Conservation (phyloP, 352 stramenopile genomes). For the Phytopythium mirpurense region DNA sequence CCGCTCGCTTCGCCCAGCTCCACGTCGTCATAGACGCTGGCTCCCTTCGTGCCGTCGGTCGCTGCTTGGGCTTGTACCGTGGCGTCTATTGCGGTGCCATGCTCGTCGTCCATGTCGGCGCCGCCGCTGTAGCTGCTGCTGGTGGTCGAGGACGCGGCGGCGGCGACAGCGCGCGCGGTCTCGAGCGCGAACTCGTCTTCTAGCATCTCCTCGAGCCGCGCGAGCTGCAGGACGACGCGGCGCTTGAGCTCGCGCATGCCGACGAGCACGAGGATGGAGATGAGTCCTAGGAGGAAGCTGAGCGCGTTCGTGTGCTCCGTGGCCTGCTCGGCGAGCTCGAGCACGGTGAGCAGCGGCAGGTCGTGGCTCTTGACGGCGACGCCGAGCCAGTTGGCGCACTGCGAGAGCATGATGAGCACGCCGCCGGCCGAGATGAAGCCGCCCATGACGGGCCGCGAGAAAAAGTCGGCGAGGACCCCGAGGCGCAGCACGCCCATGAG, state of each 20-base stretch:
- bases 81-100: background rate
- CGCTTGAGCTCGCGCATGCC: slow-evolving; percentile 40
- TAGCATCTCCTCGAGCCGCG: slow-evolving; percentile 25
- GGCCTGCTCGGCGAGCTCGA: slow-evolving; percentile 50
- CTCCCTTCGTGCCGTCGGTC: background rate
- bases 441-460: slow-evolving; percentile 86
- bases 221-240: slow-evolving; percentile 26
- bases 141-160: background rate
- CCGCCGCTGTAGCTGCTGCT: slow-evolving; percentile 3
- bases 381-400: slow-evolving; percentile 85
- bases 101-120: slow-evolving; percentile 14
- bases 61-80: slow-evolving; percentile 1
- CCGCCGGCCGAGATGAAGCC: slow-evolving; percentile 88
- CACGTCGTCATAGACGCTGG: slow-evolving; percentile 26
- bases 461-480: slow-evolving; percentile 85
- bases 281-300: slow-evolving; percentile 55
- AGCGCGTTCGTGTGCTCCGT: slow-evolving; percentile 56
- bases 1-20: slow-evolving; percentile 16
- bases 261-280: slow-evolving; percentile 50
- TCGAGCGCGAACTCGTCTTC: slow-evolving; percentile 29
- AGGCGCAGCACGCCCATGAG: slow-evolving; percentile 76
- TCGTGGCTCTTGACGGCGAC: slow-evolving; percentile 51
- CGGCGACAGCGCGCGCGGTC: slow-evolving; percentile 12
- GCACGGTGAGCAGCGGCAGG: slow-evolving; percentile 52
- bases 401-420: slow-evolving; percentile 89